Percentiles rank a stretch among this genome's conserved stretches.
Conservation (phyloP, 2,329 filamentous ascomycete species). For the Metarhizium album region DNA sequence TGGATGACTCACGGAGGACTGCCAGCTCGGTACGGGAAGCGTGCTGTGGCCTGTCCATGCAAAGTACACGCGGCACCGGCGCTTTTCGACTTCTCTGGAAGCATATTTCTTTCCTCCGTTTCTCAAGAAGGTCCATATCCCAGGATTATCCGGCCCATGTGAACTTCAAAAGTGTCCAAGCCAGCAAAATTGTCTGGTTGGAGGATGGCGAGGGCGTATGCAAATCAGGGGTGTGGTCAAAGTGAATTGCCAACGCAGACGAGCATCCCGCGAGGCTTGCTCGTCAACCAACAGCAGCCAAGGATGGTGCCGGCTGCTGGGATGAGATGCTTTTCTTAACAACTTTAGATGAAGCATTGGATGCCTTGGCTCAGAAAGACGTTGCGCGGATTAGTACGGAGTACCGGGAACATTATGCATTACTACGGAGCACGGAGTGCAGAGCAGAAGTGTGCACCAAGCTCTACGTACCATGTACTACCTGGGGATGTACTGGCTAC, state of each 20-base stretch:
- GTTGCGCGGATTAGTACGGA: no score
- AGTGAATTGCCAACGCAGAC: conserved; percentile 1
- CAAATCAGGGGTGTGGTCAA: neutral
- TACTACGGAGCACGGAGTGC: no score
- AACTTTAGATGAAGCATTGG: neutral
- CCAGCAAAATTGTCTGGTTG: neutral
- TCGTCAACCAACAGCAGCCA: neutral
- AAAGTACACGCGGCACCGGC: no score
- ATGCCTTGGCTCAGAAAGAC: no score
- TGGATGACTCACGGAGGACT: no score
- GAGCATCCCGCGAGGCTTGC: neutral
- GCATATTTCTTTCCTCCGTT: neutral
- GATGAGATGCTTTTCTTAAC: neutral
- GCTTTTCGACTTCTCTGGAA: neutral
- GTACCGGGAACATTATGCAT: no score
- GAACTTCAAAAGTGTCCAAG: no score
- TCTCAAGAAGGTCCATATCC: no score
- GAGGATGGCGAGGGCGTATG: neutral
- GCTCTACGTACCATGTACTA: neutral
- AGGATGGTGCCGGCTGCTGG: neutral
- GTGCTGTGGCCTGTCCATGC: no score
- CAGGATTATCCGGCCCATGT: no score
- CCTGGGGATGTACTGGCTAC: neutral
- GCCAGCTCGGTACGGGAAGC: neutral
- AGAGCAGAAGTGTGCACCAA: no score